phyloP scores from a whole-genome alignment of 164 flowering plant genomes.

The Vitis cinerea region DNA sequence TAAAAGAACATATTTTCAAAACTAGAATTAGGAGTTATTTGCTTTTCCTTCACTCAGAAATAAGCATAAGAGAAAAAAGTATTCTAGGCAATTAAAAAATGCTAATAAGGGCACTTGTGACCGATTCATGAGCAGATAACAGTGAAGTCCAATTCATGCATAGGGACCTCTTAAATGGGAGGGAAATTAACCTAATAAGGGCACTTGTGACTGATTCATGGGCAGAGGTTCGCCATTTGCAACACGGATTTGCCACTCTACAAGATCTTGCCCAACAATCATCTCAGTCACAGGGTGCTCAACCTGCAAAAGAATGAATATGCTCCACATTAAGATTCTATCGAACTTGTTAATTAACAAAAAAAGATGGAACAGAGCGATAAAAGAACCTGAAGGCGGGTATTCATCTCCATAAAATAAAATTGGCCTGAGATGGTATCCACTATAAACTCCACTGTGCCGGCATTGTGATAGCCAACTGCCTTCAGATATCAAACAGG shows the following conservation, averaged over 20 bases:
- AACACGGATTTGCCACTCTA: slow-evolving; percentile 98
- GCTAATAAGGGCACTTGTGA: slow-evolving; percentile 76
- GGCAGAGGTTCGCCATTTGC: slow-evolving; percentile 97
- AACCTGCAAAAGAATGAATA: slow-evolving; percentile 51
- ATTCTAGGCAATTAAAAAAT: too few species aligned
- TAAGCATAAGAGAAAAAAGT: neutral
- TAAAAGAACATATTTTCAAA: too few species aligned
- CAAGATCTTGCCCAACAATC: slow-evolving; percentile 99
- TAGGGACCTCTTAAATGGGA: neutral
- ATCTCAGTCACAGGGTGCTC: slow-evolving; percentile 99
- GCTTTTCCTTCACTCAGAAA: neutral
- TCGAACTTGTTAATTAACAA: neutral
- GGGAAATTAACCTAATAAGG: slow-evolving; percentile 57
- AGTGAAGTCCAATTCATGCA: neutral
- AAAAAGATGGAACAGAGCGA: slow-evolving; percentile 5
- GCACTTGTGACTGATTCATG: slow-evolving; percentile 75
- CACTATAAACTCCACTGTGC: slow-evolving; percentile 99
- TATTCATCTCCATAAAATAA: slow-evolving; percentile 99
- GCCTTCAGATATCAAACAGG: slow-evolving; percentile 55
- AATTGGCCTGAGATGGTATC: slow-evolving; percentile 80
- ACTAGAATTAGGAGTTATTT: too few species aligned
- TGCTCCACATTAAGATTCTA: neutral
- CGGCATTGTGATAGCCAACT: slow-evolving; percentile 94
- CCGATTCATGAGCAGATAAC: slow-evolving; percentile 66
- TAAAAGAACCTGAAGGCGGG: slow-evolving; percentile 86